Conservation (phyloP, 73 alveolate genomes). For the Blepharisma japonicum region DNA sequence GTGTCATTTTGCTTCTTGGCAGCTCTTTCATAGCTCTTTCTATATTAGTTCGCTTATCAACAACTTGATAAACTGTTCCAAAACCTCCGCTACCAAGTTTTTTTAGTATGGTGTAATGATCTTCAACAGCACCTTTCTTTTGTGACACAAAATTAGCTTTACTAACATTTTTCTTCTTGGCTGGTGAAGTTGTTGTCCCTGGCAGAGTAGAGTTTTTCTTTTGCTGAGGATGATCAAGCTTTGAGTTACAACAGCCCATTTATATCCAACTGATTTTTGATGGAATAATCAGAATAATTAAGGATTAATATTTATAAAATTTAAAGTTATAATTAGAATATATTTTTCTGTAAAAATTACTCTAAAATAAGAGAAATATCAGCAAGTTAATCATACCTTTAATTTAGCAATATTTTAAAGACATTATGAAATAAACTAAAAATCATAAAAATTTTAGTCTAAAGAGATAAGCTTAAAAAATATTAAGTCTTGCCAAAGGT, state of each 20-base stretch:
- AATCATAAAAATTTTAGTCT: no score
- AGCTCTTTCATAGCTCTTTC: constrained; percentile 26
- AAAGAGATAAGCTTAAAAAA: neutral
- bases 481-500: constrained; percentile 46
- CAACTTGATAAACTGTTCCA: neutral
- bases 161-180: neutral
- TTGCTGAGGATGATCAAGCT: neutral
- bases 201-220: neutral
- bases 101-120: neutral
- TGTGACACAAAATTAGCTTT: neutral
- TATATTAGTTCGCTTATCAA: neutral
- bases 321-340: no score
- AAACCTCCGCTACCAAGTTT: constrained; percentile 9
- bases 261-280: neutral
- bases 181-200: neutral
- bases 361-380: no score
- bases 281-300: no score
- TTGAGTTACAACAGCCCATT: constrained; percentile 19
- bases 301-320: no score
- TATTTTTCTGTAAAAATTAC: no score
- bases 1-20: neutral
- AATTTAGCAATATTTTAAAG: no score
- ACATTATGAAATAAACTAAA: no score
- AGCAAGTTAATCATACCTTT: no score
- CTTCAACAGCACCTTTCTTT: neutral